Conservation (phyloP, 495 filamentous ascomycete species). For the Aspergillus egyptiacus region DNA sequence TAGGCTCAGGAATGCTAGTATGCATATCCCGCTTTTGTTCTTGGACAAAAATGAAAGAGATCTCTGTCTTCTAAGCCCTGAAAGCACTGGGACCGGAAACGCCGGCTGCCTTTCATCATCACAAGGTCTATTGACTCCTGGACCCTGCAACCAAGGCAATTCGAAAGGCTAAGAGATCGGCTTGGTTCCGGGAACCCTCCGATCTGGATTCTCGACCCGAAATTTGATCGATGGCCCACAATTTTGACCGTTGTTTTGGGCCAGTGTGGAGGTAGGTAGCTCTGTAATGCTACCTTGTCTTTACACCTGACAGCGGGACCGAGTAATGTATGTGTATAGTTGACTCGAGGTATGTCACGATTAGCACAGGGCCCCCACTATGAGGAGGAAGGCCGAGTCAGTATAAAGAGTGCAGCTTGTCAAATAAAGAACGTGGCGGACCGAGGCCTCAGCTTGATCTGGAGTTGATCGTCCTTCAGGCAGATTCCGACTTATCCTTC, state of each 20-base stretch:
- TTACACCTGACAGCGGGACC: not conserved
- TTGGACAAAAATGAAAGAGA: not conserved
- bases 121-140: not conserved
- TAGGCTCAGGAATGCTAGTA: too few relatives aligned
- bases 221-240: conserved; percentile 1
- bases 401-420: conserved; percentile 15
- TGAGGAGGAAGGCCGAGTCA: not conserved
- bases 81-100: not conserved
- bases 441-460: not conserved
- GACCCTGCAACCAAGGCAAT: not conserved
- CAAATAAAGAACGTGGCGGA: not conserved
- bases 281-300: conserved; percentile 15
- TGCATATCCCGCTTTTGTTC: not conserved
- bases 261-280: not conserved
- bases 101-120: not conserved
- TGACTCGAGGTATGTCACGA: conserved; percentile 8
- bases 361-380: conserved; percentile 10
- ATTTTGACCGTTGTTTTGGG: conserved; percentile 9
- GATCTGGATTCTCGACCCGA: conserved; percentile 7
- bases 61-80: not conserved
- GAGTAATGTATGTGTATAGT: conserved; percentile 2
- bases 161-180: not conserved
- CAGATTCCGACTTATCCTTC: conserved; percentile 1
- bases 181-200: not conserved
- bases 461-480: not conserved